Percentiles rank a stretch among this genome's conserved stretches.
Conservation (phyloP, 768 basidiomycete species). For the Lyophyllum decastes region DNA sequence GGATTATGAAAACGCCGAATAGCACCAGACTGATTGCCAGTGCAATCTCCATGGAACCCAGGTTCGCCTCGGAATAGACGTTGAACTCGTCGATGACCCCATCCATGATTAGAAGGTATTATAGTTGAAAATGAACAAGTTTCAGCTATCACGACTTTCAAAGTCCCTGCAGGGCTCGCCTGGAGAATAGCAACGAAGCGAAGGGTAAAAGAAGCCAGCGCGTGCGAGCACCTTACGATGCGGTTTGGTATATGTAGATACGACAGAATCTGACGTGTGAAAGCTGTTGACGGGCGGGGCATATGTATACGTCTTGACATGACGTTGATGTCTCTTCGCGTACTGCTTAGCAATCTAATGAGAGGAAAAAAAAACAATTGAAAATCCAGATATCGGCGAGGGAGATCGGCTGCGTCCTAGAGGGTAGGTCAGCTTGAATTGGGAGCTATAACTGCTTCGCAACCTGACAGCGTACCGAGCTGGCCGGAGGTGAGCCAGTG, state of each 20-base stretch:
- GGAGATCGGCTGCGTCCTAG: no score
- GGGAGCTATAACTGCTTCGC: no score
- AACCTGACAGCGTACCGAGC: no score
- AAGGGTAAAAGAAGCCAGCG: constrained; percentile 1
- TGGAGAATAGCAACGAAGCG: constrained; percentile 4
- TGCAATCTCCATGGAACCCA: constrained; percentile 14
- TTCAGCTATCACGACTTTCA: constrained; percentile 10
- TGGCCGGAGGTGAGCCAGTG: no score
- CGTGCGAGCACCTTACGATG: neutral
- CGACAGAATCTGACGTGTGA: neutral
- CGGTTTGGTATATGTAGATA: neutral
- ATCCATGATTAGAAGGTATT: neutral
- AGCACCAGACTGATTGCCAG: constrained; percentile 11
- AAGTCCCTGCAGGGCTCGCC: constrained; percentile 8
- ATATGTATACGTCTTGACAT: neutral
- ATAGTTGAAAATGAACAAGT: neutral
- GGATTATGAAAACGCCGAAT: constrained; percentile 11
- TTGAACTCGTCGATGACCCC: neutral
- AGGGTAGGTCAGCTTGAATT: no score
- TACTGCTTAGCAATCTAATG: no score
- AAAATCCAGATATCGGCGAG: no score
- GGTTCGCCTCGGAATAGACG: constrained; percentile 4
- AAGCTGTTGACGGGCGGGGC: neutral
- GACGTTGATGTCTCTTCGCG: neutral
- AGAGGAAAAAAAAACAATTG: no score